Conservation (phyloP, 257 asterid species). For the Marsdenia floribunda region DNA sequence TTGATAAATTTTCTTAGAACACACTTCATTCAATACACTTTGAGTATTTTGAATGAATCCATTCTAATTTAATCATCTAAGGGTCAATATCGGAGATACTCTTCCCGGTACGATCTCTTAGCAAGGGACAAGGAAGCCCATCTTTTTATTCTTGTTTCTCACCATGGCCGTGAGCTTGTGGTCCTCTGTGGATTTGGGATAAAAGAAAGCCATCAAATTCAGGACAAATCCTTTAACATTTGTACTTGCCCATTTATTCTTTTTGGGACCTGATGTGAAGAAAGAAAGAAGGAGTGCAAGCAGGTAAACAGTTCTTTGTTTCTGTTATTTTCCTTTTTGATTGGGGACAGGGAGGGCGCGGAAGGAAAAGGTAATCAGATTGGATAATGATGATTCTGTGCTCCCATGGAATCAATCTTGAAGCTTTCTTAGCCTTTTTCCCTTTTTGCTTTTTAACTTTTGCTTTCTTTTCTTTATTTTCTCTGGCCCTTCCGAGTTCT, state of each 20-base stretch:
- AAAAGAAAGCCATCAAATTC: not conserved
- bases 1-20: no score
- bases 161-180: not conserved
- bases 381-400: slow-evolving; percentile 1
- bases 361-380: not conserved
- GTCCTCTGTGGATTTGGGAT: not conserved
- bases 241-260: not conserved
- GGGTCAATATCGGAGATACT: no score
- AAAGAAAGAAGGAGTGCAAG: not conserved
- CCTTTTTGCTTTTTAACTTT: not conserved
- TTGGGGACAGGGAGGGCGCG: not conserved
- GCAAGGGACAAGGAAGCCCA: not conserved
- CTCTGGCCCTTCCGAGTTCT: not conserved
- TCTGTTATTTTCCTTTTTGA: no score
- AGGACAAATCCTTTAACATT: not conserved
- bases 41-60: no score
- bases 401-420: not conserved
- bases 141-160: not conserved
- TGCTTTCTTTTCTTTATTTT: not conserved
- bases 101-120: no score
- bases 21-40: no score
- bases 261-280: not conserved
- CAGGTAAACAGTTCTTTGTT: not conserved
- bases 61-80: no score
- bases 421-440: not conserved